Conservation (phyloP, 805 yeast species). For the Pichia phayaonensis region DNA sequence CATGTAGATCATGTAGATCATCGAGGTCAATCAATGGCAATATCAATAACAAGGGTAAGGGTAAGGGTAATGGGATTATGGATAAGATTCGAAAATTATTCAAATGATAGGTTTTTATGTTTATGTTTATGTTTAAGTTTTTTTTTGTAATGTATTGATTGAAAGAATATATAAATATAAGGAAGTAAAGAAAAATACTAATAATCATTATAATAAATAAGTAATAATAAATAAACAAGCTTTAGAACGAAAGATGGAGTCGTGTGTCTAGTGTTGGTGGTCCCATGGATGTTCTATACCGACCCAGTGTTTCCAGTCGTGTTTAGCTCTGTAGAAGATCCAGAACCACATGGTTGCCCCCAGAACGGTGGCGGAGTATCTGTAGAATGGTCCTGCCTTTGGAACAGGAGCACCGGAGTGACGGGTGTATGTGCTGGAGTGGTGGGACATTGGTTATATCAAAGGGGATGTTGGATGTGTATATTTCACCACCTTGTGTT, state of each 20-base stretch:
- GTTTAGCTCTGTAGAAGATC: conserved; percentile 72
- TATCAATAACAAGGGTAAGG: not conserved
- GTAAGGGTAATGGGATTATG: not conserved
- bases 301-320: conserved; percentile 58
- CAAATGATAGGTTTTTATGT: not conserved
- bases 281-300: conserved; percentile 42
- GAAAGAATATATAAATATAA: not conserved
- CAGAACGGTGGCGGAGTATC: conserved; percentile 53
- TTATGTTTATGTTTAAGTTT: too few species aligned
- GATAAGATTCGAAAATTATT: not conserved
- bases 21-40: not conserved
- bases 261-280: conserved; percentile 19
- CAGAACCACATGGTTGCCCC: conserved; percentile 91
- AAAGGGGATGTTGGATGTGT: too few species aligned
- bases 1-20: not conserved
- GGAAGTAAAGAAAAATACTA: not conserved
- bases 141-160: not conserved
- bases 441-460: conserved; percentile 5
- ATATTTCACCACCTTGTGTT: too few species aligned
- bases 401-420: conserved; percentile 64
- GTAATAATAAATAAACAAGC: not conserved
- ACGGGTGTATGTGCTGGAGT: conserved; percentile 19
- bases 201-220: not conserved
- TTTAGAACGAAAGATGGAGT: too few species aligned
- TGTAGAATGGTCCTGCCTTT: conserved; percentile 50